Percentiles rank a stretch among this genome's conserved stretches.
These are phyloP conservation scores for Zygoascus sp. DNA, from an alignment of 1,139 yeast species.

Conservation along the genomic window DNA sequence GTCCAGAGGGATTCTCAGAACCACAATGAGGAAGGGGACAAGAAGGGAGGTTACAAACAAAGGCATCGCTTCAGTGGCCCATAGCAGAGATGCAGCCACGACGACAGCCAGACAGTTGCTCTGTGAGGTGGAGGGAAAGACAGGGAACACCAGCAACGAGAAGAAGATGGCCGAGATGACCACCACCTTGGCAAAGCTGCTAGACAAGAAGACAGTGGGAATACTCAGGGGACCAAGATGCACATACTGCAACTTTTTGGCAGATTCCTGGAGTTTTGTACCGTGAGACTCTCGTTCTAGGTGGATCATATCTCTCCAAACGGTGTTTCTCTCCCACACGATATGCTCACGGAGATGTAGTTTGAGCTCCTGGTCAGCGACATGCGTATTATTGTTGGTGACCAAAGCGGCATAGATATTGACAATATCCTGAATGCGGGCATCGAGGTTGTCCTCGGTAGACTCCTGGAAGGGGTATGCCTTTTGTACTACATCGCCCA, in stretches of 20 bases:
- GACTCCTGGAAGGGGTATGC: conserved; percentile 45
- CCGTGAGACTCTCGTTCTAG: conserved; percentile 65
- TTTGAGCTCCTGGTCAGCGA: conserved; percentile 63
- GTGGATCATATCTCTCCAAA: conserved; percentile 94
- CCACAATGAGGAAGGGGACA: conserved; percentile 73
- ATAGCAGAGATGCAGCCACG: conserved; percentile 69
- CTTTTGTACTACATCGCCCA: conserved; percentile 32
- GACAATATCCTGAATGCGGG: conserved; percentile 46
- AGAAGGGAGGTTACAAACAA: conserved; percentile 77
- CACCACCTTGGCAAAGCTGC: conserved; percentile 32
- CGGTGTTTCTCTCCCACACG: conserved; percentile 95
- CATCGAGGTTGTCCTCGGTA: conserved; percentile 46
- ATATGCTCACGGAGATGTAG: conserved; percentile 84
- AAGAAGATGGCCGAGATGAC: conserved; percentile 46
- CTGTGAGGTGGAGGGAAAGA: conserved; percentile 55
- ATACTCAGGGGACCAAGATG: conserved; percentile 19
- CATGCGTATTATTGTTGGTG: conserved; percentile 43
- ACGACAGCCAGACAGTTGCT: conserved; percentile 81
- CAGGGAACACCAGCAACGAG: conserved; percentile 51
- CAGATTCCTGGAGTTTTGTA: conserved; percentile 16
- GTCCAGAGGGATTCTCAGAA: conserved; percentile 62
- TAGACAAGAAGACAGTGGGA: conserved; percentile 24
- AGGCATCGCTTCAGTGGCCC: conserved; percentile 96
- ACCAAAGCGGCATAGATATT: conserved; percentile 45
- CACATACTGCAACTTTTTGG: conserved; percentile 13